Percentiles rank a stretch among this genome's conserved stretches.
Evolutionary conservation across 2,329 filamentous ascomycete species (phyloP).

Genomic region (Eurotiales sp.): DNA sequence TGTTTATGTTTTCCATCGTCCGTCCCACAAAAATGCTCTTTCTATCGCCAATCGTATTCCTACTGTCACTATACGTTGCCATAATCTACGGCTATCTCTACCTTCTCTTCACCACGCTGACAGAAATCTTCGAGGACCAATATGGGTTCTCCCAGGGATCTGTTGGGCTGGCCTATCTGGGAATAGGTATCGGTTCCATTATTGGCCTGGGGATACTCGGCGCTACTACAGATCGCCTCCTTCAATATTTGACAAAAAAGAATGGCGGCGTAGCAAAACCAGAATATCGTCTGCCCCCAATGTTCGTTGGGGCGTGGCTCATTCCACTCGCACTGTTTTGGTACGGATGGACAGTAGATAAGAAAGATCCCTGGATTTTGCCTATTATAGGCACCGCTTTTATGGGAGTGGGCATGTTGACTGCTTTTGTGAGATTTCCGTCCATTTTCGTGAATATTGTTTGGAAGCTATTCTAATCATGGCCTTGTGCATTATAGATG

Average conservation of each 20-base stretch:
- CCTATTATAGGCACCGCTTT: constrained; percentile 58
- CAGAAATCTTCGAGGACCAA: constrained; percentile 45
- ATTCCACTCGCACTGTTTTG: constrained; percentile 55
- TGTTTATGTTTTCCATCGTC: constrained; percentile 40
- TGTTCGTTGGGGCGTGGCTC: constrained; percentile 53
- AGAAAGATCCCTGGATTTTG: constrained; percentile 54
- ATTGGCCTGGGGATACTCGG: constrained; percentile 36
- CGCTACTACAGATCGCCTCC: constrained; percentile 29
- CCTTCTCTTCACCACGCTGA: constrained; percentile 51
- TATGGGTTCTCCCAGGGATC: constrained; percentile 48
- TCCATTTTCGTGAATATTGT: background rate
- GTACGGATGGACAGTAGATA: constrained; percentile 58
- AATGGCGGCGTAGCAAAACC: constrained; percentile 43
- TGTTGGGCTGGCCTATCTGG: constrained; percentile 49
- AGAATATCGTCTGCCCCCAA: constrained; percentile 51
- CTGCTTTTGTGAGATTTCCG: constrained; percentile 43
- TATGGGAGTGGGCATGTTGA: constrained; percentile 54
- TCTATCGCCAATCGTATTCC: constrained; percentile 53
- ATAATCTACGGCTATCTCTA: constrained; percentile 48
- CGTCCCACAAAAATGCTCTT: constrained; percentile 54
- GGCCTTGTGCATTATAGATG: too few species aligned
- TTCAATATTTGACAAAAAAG: constrained; percentile 28
- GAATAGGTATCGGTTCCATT: constrained; percentile 43
- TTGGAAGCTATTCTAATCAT: constrained; percentile 11
- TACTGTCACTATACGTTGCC: constrained; percentile 46